These are phyloP conservation scores for Bipolaris gigantea DNA, from an alignment of 2,329 filamentous ascomycete species.

Conservation along the genomic window DNA sequence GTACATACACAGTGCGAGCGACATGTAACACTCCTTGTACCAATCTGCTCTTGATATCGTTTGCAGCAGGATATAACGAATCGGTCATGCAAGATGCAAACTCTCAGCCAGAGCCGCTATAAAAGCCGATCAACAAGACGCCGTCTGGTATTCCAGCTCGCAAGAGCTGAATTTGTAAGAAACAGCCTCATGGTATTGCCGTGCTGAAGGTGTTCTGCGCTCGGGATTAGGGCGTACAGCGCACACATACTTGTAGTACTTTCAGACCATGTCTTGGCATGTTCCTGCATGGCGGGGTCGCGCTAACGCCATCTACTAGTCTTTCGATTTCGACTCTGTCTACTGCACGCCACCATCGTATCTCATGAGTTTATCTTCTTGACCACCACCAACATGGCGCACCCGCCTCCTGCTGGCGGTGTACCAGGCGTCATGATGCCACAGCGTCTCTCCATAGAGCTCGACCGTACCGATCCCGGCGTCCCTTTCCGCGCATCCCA, in stretches of 20 bases:
- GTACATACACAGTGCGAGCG: too few species aligned
- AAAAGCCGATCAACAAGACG: neutral
- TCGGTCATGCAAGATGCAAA: too few species aligned
- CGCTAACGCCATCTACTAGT: conserved; percentile 10
- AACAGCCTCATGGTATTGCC: neutral
- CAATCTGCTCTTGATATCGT: too few species aligned
- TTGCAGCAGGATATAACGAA: too few species aligned
- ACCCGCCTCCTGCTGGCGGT: conserved; percentile 12
- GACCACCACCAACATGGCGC: conserved; percentile 28
- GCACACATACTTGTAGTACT: neutral
- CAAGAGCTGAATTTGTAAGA: neutral
- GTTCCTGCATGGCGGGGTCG: conserved; percentile 8
- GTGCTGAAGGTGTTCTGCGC: neutral
- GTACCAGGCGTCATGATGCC: conserved; percentile 37
- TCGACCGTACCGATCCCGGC: conserved; percentile 60
- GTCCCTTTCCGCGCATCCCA: conserved; percentile 76
- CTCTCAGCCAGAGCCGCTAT: too few species aligned
- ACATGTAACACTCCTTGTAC: too few species aligned
- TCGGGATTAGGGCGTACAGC: neutral
- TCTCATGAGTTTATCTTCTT: conserved; percentile 3
- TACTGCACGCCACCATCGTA: conserved; percentile 3
- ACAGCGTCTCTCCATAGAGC: conserved; percentile 54
- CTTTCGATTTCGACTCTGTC: conserved; percentile 6
- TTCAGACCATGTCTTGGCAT: neutral
- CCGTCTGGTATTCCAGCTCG: neutral